phyloP scores from a whole-genome alignment of 306 rosid genomes.

The Canavalia gladiata region DNA sequence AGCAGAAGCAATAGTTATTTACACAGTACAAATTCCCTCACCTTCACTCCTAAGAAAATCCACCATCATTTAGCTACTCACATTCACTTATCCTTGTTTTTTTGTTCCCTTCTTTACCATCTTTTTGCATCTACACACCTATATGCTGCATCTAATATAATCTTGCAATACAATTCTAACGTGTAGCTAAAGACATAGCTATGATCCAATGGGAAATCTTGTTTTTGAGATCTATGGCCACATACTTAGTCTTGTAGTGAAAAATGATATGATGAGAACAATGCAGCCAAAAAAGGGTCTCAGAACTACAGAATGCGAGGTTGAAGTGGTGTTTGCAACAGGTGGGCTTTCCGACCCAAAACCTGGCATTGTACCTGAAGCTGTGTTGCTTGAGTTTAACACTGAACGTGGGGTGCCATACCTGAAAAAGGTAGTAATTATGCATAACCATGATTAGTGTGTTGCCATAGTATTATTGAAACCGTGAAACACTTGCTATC shows the following conservation, averaged over 20 bases:
- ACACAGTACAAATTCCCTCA: conserved; percentile 20
- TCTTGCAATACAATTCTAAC: conserved; percentile 36
- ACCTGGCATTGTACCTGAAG: conserved; percentile 63
- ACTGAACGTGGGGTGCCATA: conserved; percentile 75
- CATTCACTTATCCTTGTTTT: background rate
- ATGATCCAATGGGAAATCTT: conserved; percentile 28
- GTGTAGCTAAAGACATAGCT: background rate
- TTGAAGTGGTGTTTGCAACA: conserved; percentile 55
- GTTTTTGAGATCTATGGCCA: conserved; percentile 39
- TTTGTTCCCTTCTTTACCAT: conserved; percentile 26
- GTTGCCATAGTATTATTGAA: background rate
- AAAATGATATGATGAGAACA: conserved; percentile 52
- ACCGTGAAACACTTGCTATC: background rate
- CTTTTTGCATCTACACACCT: conserved; percentile 44
- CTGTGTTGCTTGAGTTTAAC: conserved; percentile 71
- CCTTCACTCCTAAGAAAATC: conserved; percentile 36
- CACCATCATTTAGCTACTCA: conserved; percentile 23
- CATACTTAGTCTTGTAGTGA: conserved; percentile 51
- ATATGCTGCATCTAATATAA: conserved; percentile 44
- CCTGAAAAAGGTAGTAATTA: conserved; percentile 56
- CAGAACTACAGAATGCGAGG: conserved; percentile 52
- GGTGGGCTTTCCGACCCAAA: conserved; percentile 68
- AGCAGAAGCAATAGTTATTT: conserved; percentile 38
- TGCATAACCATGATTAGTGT: conserved; percentile 39
- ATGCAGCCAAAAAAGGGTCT: conserved; percentile 57